Percentiles rank a stretch among this genome's conserved stretches.
These are phyloP conservation scores for Furcasterigmium furcatum DNA, from an alignment of 2,329 filamentous ascomycete genomes.

Conservation along the genomic window DNA sequence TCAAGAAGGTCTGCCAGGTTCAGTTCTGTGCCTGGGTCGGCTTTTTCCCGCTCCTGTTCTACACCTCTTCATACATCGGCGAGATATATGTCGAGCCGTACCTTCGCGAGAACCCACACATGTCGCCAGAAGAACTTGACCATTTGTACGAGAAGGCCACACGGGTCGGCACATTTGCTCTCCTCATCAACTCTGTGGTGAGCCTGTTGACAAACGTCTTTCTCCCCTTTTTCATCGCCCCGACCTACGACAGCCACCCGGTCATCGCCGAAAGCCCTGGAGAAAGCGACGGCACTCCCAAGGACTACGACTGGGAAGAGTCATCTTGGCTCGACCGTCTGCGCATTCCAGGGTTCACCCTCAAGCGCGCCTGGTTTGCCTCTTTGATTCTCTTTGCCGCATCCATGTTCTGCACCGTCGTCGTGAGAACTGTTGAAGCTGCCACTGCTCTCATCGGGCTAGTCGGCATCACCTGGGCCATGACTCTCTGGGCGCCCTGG, in stretches of 20 bases:
- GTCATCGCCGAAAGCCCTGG: slow-evolving; percentile 22
- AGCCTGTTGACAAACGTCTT: slow-evolving; percentile 80
- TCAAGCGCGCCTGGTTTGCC: slow-evolving; percentile 83
- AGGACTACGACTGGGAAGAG: slow-evolving; percentile 26
- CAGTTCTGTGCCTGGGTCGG: slow-evolving; percentile 90
- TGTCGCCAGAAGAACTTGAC: slow-evolving; percentile 74
- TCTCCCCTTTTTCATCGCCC: slow-evolving; percentile 80
- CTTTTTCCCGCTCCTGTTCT: slow-evolving; percentile 95
- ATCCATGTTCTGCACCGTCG: slow-evolving; percentile 80
- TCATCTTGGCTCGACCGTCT: slow-evolving; percentile 55
- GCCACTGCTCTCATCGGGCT: slow-evolving; percentile 77
- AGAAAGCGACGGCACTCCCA: slow-evolving; percentile 23
- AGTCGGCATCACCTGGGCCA: slow-evolving; percentile 86
- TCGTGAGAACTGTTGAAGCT: slow-evolving; percentile 67
- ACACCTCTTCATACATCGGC: slow-evolving; percentile 90
- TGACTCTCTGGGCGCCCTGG: slow-evolving; percentile 93
- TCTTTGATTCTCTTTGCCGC: slow-evolving; percentile 80
- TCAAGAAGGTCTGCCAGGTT: slow-evolving; percentile 75
- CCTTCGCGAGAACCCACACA: slow-evolving; percentile 72
- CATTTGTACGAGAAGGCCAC: slow-evolving; percentile 80
- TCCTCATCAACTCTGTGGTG: slow-evolving; percentile 83
- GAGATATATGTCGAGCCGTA: slow-evolving; percentile 88
- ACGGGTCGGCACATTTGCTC: slow-evolving; percentile 81
- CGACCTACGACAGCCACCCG: slow-evolving; percentile 62
- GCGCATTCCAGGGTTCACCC: slow-evolving; percentile 78